Conservation (phyloP, 192 early-diverging fungal genomes). For the Podila epigama region DNA sequence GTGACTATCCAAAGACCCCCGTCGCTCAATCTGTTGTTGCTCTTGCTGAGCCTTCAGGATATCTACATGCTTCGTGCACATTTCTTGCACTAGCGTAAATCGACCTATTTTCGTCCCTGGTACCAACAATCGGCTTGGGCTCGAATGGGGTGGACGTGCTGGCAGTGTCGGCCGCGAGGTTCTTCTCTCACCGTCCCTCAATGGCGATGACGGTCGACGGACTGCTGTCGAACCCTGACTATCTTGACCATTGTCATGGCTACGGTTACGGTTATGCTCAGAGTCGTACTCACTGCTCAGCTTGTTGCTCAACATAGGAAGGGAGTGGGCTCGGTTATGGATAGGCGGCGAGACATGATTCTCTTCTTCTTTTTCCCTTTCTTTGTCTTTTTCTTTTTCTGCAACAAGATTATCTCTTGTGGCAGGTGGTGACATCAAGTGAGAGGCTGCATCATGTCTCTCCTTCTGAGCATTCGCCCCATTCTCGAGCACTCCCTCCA, state of each 20-base stretch:
- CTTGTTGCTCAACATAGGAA: neutral
- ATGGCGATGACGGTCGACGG: too few relatives aligned
- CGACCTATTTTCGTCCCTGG: conserved; percentile 43
- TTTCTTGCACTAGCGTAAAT: conserved; percentile 33
- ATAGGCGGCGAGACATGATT: neutral
- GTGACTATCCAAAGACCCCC: conserved; percentile 8
- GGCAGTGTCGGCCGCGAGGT: too few relatives aligned
- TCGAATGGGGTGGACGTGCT: conserved; percentile 1
- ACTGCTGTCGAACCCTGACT: too few relatives aligned
- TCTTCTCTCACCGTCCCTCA: too few relatives aligned
- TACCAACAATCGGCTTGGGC: conserved; percentile 1
- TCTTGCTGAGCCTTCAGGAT: conserved; percentile 10
- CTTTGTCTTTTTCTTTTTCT: neutral
- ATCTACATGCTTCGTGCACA: conserved; percentile 15
- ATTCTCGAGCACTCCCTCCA: too few relatives aligned
- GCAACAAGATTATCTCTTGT: too few relatives aligned
- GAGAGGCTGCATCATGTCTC: neutral
- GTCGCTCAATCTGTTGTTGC: conserved; percentile 1
- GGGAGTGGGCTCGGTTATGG: neutral
- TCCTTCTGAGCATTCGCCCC: neutral
- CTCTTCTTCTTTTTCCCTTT: neutral
- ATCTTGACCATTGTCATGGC: too few relatives aligned
- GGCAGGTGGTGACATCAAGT: neutral
- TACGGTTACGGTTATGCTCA: too few relatives aligned
- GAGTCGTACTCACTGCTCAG: too few relatives aligned